Evolutionary conservation across 2,329 filamentous ascomycete genomes (phyloP).

Genomic region (Nemania sp.): DNA sequence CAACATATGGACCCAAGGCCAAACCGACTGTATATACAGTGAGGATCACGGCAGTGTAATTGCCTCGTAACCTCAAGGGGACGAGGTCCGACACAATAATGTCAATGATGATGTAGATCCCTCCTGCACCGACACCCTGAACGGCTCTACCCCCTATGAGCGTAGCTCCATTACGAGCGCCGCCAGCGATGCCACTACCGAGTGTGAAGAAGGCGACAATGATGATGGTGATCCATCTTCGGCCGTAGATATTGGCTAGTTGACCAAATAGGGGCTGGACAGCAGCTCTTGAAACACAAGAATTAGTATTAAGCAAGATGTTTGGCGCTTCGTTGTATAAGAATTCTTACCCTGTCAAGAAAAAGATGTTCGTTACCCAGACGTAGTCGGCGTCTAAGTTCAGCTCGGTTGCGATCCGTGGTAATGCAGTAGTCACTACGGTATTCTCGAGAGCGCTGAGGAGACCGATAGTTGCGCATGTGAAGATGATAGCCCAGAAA

Average conservation of each 20-base stretch:
- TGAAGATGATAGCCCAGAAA: constrained; percentile 9
- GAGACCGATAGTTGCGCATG: neutral
- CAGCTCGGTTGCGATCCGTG: neutral
- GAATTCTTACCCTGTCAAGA: constrained; percentile 15
- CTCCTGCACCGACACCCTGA: constrained; percentile 55
- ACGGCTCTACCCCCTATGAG: constrained; percentile 56
- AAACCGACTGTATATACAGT: constrained; percentile 8
- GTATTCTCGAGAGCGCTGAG: constrained; percentile 8
- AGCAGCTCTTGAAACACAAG: neutral
- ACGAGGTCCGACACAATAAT: constrained; percentile 23
- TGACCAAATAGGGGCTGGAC: constrained; percentile 59
- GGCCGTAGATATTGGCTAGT: constrained; percentile 59
- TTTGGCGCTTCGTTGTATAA: too few relatives aligned
- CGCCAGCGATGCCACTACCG: constrained; percentile 59
- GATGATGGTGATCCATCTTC: constrained; percentile 52
- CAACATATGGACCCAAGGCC: constrained; percentile 36
- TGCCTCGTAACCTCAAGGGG: constrained; percentile 14
- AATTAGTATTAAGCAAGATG: neutral
- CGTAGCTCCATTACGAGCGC: constrained; percentile 52
- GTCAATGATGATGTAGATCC: constrained; percentile 37
- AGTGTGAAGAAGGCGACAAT: constrained; percentile 55
- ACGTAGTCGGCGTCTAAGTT: constrained; percentile 29
- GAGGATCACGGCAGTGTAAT: constrained; percentile 12
- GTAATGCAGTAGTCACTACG: neutral
- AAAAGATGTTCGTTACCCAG: constrained; percentile 37